Evolutionary conservation across 345 rosid genomes (phyloP), one percentile per base, ranked within the genome.

Genomic region (Brassica nigra): DNA sequence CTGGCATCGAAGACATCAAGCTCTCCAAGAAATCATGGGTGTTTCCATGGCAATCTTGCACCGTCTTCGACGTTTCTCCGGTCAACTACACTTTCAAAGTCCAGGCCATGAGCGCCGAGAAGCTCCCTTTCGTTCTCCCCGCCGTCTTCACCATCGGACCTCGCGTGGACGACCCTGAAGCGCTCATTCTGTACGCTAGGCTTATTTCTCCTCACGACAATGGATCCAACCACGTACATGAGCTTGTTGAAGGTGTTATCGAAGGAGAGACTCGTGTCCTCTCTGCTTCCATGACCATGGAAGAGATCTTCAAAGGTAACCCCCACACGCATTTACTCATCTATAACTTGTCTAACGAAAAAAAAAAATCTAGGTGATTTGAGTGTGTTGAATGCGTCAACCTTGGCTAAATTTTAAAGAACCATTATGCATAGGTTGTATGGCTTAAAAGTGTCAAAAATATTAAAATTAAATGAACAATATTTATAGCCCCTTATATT

Each of bases 261-360:
- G 98, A 91, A 71, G 98, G 98, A 0, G 98, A 91, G 67, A 93
- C 94, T 2, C 78, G 98, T 42, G 95, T 93, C 7, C 89, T 91
- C 0, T 92, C 90, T n/a, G 98, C 98, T 34, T 84, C 98, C 14
- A 89, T 91, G 98, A 93, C 95, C 30, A 91, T 93, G 97, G 95
- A 91, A 57, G 88, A 91, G 83, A 80, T 90, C 52, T 93, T 90
- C 66, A 87, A 16, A 73, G 97, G 98, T 47, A 44, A 27, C 3
- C 16, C 34, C 1, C 1, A 14, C 66, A 62, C 8, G 7, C 65
- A 55, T 55, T 6, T 55, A 1, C 27, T 16, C 4, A 16, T 54
- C 61, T 54, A 15, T 52, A 47, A 12, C 4, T 0, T 44, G 54
- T 44, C 15, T 44, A 1, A 6, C 52, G 3, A 3, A 47, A 12